Evolutionary conservation across 176 grass and related monocot genomes (phyloP).

Genomic region (Carex myosuroides): DNA sequence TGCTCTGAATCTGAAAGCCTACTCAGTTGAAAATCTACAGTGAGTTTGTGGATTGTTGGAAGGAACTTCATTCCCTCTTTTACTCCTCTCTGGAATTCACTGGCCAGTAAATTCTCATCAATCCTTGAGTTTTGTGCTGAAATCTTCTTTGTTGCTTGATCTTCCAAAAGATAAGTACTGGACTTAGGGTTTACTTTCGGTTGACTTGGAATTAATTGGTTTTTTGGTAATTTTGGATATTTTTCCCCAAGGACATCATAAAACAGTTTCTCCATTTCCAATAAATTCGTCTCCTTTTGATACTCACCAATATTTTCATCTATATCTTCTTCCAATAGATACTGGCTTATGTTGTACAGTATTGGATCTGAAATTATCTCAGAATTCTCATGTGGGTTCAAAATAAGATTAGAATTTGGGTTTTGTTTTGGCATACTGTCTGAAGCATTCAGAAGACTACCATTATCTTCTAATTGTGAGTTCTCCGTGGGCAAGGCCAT

Average conservation of each 20-base stretch:
- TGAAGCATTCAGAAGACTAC: background rate
- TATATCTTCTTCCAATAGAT: constrained; percentile 51
- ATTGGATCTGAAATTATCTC: constrained; percentile 42
- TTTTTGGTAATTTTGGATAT: constrained; percentile 20
- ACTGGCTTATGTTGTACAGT: constrained; percentile 33
- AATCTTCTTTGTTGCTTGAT: constrained; percentile 1
- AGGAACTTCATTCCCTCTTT: constrained; percentile 35
- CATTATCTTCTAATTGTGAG: background rate
- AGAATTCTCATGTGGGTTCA: constrained; percentile 2
- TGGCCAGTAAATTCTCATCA: constrained; percentile 19
- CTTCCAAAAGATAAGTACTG: background rate
- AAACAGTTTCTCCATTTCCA: constrained; percentile 47
- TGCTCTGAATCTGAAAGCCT: constrained; percentile 8
- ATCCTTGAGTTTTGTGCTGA: constrained; percentile 4
- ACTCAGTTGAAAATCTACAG: constrained; percentile 14
- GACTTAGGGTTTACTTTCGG: no score
- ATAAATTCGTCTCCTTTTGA: constrained; percentile 35
- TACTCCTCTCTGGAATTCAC: constrained; percentile 28
- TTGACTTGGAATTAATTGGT: background rate
- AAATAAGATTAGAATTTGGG: background rate
- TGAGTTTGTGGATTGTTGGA: constrained; percentile 18
- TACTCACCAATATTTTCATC: constrained; percentile 26
- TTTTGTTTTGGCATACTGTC: background rate
- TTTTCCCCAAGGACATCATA: constrained; percentile 46
- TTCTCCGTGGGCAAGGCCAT: background rate